Percentiles rank a stretch among this genome's conserved stretches.
Evolutionary conservation across 805 yeast species (phyloP).

Genomic region (Tetrapisispora fleetii): DNA sequence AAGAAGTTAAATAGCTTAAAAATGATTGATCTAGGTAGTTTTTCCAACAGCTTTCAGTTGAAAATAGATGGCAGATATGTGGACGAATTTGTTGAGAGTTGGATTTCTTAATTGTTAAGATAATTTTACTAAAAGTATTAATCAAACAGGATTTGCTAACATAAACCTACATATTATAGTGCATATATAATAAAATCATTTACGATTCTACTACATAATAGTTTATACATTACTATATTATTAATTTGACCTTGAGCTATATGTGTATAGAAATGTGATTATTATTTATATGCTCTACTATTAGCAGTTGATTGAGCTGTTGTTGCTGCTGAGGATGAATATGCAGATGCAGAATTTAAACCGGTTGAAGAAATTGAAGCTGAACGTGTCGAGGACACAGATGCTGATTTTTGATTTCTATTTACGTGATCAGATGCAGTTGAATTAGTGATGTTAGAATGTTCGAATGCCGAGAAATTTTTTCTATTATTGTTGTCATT

Average conservation of each 20-base stretch:
- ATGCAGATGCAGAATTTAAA: constrained; percentile 1
- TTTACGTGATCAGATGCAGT: not conserved
- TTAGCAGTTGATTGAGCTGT: not conserved
- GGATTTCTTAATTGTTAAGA: not conserved
- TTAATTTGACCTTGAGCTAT: not conserved
- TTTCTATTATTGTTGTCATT: not conserved
- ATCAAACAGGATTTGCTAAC: not conserved
- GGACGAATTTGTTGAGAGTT: not conserved
- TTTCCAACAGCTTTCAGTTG: not conserved
- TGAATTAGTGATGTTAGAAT: not conserved
- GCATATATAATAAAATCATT: not conserved
- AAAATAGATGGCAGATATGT: not conserved
- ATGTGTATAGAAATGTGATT: not conserved
- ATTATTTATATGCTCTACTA: not conserved
- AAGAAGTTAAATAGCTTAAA: not conserved
- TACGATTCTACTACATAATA: not conserved
- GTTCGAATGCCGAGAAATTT: not conserved
- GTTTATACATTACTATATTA: not conserved
- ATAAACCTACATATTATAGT: not conserved
- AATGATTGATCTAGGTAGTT: not conserved
- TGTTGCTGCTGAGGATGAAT: not conserved
- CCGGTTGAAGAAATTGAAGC: not conserved
- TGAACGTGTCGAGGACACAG: constrained; percentile 1
- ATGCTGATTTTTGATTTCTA: constrained; percentile 1
- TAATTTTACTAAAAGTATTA: too few relatives aligned